Evolutionary conservation across 1,284 basidiomycete genomes (phyloP), one percentile per base, ranked within the genome.

Genomic region (Wolfiporia cocos): DNA sequence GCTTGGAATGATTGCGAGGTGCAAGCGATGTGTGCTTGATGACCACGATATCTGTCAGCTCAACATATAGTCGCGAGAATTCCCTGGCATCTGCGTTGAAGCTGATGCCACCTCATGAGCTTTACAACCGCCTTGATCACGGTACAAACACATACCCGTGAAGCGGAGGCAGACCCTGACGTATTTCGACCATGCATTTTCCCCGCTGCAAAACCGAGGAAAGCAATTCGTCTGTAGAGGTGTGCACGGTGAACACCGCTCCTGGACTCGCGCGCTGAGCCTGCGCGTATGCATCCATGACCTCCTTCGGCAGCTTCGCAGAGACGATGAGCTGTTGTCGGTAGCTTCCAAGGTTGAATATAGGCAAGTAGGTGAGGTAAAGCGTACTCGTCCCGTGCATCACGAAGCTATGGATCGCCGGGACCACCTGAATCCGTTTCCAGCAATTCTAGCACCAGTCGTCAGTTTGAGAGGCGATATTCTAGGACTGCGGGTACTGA

Each of bases 291-390:
- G 40, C 35, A 37, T 49, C 51, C 10, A 47, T 53, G 9, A 46
- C 49, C 5, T 44, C 24, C 31, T 45, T 46, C 11, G 56, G 49
- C 21, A 69, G 37, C 18, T 63, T 56, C 7, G 51, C 65, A 14
- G 53, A 58, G 23, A 71, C 37, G 41, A 72, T 66, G 20, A 68
- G 49, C 48, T 72, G 70, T 28, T 54, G 53, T 17, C 67, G 63
- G 30, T 58, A 52, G 46, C 64, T 68, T n/a, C 57, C 65, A 39
- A 60, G 59, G 41, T 70, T 53, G 53, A 71, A 71, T 43, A 60
- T 50, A 2, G 68, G 61, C 26, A 59, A 47, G 44, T 69, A 62
- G 14, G 62, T 57, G 22, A 72, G 56, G 46, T 58, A 66, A 5
- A 67, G 35, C 20, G 52, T 50, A 11, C 63, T 58, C 2, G 55